Percentiles rank a stretch among this genome's conserved stretches.
phyloP scores from a whole-genome alignment of 768 basidiomycete genomes.

The Xerocomus potaroensis region DNA sequence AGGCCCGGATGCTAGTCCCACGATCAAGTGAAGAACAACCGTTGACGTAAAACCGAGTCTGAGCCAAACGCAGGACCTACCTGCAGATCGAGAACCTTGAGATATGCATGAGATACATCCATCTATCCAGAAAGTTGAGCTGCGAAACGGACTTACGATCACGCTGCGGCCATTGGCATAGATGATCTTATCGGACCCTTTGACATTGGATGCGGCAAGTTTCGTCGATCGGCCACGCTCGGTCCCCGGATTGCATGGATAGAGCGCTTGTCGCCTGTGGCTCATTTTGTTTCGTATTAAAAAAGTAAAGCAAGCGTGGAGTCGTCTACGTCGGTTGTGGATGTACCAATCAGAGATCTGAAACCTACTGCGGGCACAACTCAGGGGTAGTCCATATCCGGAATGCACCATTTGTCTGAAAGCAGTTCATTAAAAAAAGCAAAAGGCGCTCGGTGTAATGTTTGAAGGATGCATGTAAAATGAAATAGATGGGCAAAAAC shows the following conservation, averaged over 20 bases:
- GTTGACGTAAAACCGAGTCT: neutral
- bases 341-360: constrained; percentile 1
- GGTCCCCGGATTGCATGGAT: constrained; percentile 68
- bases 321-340: neutral
- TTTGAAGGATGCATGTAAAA: neutral
- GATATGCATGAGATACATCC: neutral
- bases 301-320: neutral
- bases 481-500: constrained; percentile 14
- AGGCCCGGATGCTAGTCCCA: constrained; percentile 61
- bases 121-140: neutral
- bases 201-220: constrained; percentile 57
- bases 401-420: neutral
- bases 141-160: constrained; percentile 55
- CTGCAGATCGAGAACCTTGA: constrained; percentile 78
- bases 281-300: constrained; percentile 36
- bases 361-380: constrained; percentile 7
- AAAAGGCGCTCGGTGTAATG: neutral
- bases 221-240: constrained; percentile 67
- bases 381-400: constrained; percentile 20
- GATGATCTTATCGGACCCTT: constrained; percentile 60
- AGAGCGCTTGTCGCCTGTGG: constrained; percentile 47
- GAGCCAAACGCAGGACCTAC: constrained; percentile 37
- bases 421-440: constrained; percentile 4
- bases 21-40: neutral
- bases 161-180: constrained; percentile 84